A percentile compares a stretch with the other conserved stretches of the same genome.
Evolutionary conservation across 345 rosid species (phyloP).

Genomic region (Streptanthus diversifolius): DNA sequence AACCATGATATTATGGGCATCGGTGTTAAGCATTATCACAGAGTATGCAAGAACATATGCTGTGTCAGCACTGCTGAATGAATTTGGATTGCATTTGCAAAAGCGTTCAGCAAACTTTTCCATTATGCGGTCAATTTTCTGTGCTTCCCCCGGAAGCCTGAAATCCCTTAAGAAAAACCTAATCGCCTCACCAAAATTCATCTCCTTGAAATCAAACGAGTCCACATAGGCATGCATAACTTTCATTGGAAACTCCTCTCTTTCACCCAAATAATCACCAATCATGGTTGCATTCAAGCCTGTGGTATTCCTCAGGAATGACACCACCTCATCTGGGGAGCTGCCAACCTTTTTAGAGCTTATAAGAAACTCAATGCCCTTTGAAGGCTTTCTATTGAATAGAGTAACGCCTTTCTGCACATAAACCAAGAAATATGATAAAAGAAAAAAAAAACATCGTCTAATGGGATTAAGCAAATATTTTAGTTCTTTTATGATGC

Average conservation of each 20-base stretch:
- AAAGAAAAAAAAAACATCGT: not conserved
- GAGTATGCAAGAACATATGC: constrained; percentile 96
- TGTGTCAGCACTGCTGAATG: constrained; percentile 93
- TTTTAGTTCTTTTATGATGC: constrained; percentile 11
- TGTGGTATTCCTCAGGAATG: constrained; percentile 66
- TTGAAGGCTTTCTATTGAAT: constrained; percentile 85
- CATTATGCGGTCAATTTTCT: constrained; percentile 96
- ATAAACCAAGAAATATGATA: constrained; percentile 12
- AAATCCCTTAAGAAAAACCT: constrained; percentile 91
- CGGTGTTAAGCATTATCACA: constrained; percentile 95
- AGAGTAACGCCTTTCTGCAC: constrained; percentile 88
- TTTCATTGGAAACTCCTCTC: constrained; percentile 81
- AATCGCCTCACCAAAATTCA: constrained; percentile 83
- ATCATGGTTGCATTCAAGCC: constrained; percentile 80
- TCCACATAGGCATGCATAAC: constrained; percentile 98
- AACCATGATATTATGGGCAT: constrained; percentile 94
- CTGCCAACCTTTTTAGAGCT: constrained; percentile 66
- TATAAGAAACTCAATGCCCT: constrained; percentile 83
- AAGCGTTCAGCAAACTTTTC: constrained; percentile 97
- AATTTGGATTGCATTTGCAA: constrained; percentile 86
- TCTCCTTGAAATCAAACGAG: constrained; percentile 77
- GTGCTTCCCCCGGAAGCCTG: constrained; percentile 97
- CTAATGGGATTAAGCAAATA: not conserved
- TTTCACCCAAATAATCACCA: constrained; percentile 96
- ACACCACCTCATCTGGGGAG: constrained; percentile 80